Percentiles rank a stretch among this genome's conserved stretches.
These are phyloP conservation scores for Herpetospermum pedunculosum DNA, from an alignment of 306 rosid species.

Conservation along the genomic window DNA sequence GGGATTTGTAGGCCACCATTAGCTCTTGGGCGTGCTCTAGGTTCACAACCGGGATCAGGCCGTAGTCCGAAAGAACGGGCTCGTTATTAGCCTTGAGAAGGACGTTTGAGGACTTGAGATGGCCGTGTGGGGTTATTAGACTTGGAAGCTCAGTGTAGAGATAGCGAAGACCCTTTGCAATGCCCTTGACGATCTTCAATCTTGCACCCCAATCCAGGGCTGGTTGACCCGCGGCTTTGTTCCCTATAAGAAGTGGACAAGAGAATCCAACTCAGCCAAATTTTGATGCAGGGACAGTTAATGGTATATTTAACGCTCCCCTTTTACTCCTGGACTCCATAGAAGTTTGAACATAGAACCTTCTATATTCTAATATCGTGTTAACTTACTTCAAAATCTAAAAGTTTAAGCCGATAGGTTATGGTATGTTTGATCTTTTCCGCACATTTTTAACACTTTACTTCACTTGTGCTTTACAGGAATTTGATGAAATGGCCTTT, in stretches of 20 bases:
- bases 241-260: constrained; percentile 25
- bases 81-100: constrained; percentile 48
- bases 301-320: neutral
- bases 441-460: neutral
- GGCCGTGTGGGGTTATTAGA: constrained; percentile 69
- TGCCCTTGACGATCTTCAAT: constrained; percentile 67
- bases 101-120: constrained; percentile 80
- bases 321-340: neutral
- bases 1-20: constrained; percentile 67
- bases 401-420: neutral
- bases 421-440: neutral
- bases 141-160: constrained; percentile 63
- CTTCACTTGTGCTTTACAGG: neutral
- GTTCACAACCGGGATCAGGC: constrained; percentile 61
- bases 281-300: too few relatives aligned
- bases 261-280: neutral
- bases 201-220: constrained; percentile 68
- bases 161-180: constrained; percentile 54
- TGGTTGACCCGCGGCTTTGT: constrained; percentile 41
- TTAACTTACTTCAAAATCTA: neutral
- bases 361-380: neutral
- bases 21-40: constrained; percentile 58
- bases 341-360: neutral
- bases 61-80: constrained; percentile 70
- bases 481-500: neutral